Base-by-base conservation (phyloP, 2,329 filamentous ascomycete species). In the Cordyceps fumosorosea region DNA sequence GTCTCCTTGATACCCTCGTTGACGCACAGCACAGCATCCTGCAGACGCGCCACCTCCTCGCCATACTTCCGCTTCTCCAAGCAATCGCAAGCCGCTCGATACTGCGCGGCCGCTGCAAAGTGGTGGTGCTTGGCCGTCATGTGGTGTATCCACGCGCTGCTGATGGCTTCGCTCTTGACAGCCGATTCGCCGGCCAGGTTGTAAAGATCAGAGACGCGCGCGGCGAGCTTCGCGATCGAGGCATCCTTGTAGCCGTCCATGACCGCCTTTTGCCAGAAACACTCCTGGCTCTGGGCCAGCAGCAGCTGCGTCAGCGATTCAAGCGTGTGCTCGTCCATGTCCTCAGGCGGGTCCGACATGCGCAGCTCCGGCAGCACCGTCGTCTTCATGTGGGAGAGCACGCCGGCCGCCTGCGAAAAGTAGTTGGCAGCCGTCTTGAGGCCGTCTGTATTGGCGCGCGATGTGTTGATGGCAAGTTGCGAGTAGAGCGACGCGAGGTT, bases 111-210 rank as follows among this genome's bases (percentile, higher is more conserved):
- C 0, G 91, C 93, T 1, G 93, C 93, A 76, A 99, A 98, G 74
- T 98, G 95, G 71, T 97, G 90, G 71, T 98, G 93, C 73, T 98
- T 99, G 6, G 93, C 95, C 29, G 90, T 93, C 84, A 96, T 93
- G 72, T 98, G 93, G 74, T 98, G 93, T 68, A 99, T 97, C 95
- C 93, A 98, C 65, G 95, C 90, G 62, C 89, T 93, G 72, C 90
- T 95, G 67, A 98, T 88, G 18, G 90, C 88, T 69, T 96, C 88
- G 65, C 92, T 96, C 74, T 92, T 91, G 71, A 96, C 87, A 11
- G 91, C 93, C 66, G 88, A 89, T 68, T 97, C 93, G 7, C 90
- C 88, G 0, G 93, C 91, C 60, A 88, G 80, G 59, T 87, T 89
- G 75, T 98, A 99, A 50, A 96, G 84, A 70, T 99, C 95, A 2